Evolutionary conservation across 345 rosid genomes (phyloP).

Genomic region (Syzygium oleosum): DNA sequence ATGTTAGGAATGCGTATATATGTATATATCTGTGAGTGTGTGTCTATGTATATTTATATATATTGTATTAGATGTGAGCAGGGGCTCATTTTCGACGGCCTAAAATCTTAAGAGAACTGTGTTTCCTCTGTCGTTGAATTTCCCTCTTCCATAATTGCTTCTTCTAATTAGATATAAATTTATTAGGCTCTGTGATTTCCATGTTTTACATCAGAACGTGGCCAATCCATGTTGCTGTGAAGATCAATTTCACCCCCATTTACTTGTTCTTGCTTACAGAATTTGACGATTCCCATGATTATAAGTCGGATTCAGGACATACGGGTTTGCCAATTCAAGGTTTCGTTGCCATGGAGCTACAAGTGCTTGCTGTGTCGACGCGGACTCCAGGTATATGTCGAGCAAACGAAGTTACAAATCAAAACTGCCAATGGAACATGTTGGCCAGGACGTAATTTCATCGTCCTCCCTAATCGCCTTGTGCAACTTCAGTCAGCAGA

Average conservation of each 20-base stretch:
- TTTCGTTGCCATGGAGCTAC: not conserved
- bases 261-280: too few relatives aligned
- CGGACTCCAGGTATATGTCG: too few relatives aligned
- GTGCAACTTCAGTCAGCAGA: too few relatives aligned
- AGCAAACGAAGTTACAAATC: too few relatives aligned
- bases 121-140: not conserved
- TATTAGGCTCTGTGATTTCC: not conserved
- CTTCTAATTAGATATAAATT: not conserved
- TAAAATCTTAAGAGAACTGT: not conserved
- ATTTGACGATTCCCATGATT: not conserved
- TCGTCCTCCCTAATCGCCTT: too few relatives aligned
- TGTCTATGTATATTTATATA: too few relatives aligned
- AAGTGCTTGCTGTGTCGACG: not conserved
- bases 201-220: not conserved
- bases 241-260: too few relatives aligned
- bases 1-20: not conserved
- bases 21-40: too few relatives aligned
- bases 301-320: not conserved
- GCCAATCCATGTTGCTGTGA: not conserved
- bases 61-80: not conserved
- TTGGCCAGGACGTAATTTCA: too few relatives aligned
- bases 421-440: too few relatives aligned
- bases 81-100: not conserved
- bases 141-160: not conserved
- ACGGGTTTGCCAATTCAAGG: not conserved